Evolutionary conservation across 108 stramenopile species (phyloP), one percentile per base, ranked within the genome.

Genomic region (Nitzschia sp.): DNA sequence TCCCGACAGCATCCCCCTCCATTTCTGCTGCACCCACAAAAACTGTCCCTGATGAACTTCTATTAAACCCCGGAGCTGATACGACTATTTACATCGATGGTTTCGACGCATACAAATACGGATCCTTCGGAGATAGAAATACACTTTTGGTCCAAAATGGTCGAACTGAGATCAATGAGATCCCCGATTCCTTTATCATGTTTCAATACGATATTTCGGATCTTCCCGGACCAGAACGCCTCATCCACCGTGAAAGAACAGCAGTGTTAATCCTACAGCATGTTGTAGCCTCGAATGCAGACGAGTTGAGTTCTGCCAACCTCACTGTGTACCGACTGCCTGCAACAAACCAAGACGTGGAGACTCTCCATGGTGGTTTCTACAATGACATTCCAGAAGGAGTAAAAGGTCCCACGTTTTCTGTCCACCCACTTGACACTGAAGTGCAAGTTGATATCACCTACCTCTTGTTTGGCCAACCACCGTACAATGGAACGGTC

Each of bases 101-200:
- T 14, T 51, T 63, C 6, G 46, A 48, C 6, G n/a, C 14, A 2
- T 48, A 17, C 17, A 15, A 17, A 17, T 48, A 48, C 17, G 46
- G 46, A 15, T 15, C 14, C 2, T 55, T 55, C 21, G 71, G 71
- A 21, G 24, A 44, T 25, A 29, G 54, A 25, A 17, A 63, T 7
- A 64, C 54, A 0, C 39, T 72, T 8, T 41, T 64, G 41, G 56
- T 72, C 51, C 71, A 72, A 57, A 64, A 72, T 57, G 71, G 62
- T 9, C 71, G 63, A 2, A 38, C 26, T 11, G 43, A 15, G 15
- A 63, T 63, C 7, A 55, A 72, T 42, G 42, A 43, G 38, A 25
- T 72, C 10, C 54, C 71, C 10, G 71, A 72, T 57, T 21, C 71
- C 21, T 43, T 50, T 21, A 53, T 26, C 8, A 57, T 72, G 44